Evolutionary conservation across 805 yeast genomes (phyloP).

Genomic region (Limtongia smithiae): DNA sequence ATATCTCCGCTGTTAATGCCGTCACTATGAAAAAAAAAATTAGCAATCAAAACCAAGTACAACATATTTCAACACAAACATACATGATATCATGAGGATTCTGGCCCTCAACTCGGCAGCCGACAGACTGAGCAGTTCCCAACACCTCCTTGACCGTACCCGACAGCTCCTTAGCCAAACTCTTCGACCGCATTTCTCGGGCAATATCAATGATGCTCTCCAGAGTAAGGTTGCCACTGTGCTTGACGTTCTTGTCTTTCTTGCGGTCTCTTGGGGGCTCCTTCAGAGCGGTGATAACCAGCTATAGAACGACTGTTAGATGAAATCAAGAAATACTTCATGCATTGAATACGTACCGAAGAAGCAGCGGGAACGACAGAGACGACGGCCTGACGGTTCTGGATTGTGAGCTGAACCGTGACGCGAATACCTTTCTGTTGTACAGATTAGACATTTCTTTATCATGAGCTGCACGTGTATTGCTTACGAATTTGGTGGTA

Average conservation of each 20-base stretch:
- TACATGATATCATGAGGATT: slow-evolving; percentile 95
- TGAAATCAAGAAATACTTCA: too few relatives aligned
- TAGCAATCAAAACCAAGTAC: neutral
- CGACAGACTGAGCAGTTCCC: slow-evolving; percentile 99
- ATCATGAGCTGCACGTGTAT: too few relatives aligned
- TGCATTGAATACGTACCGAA: slow-evolving; percentile 48
- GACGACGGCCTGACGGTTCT: slow-evolving; percentile 99
- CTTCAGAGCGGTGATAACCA: slow-evolving; percentile 97
- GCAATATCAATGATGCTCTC: slow-evolving; percentile 97
- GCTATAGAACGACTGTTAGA: too few relatives aligned
- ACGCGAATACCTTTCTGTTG: slow-evolving; percentile 88
- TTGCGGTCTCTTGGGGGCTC: slow-evolving; percentile 99
- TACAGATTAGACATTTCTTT: neutral
- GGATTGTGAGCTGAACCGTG: slow-evolving; percentile 96
- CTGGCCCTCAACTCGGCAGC: slow-evolving; percentile 99
- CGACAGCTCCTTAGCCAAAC: slow-evolving; percentile 95
- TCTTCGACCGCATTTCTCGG: slow-evolving; percentile 94
- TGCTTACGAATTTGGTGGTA: slow-evolving; percentile 76
- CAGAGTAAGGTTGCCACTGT: slow-evolving; percentile 96
- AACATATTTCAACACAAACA: neutral
- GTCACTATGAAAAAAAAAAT: slow-evolving; percentile 43
- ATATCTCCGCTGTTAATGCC: slow-evolving; percentile 98
- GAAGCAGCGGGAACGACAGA: slow-evolving; percentile 99
- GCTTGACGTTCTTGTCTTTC: slow-evolving; percentile 99
- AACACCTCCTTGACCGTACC: slow-evolving; percentile 98